A percentile compares a stretch with the other conserved stretches of the same genome.
Evolutionary conservation across 352 stramenopile genomes (phyloP).

Genomic region (Globisporangium polare): DNA sequence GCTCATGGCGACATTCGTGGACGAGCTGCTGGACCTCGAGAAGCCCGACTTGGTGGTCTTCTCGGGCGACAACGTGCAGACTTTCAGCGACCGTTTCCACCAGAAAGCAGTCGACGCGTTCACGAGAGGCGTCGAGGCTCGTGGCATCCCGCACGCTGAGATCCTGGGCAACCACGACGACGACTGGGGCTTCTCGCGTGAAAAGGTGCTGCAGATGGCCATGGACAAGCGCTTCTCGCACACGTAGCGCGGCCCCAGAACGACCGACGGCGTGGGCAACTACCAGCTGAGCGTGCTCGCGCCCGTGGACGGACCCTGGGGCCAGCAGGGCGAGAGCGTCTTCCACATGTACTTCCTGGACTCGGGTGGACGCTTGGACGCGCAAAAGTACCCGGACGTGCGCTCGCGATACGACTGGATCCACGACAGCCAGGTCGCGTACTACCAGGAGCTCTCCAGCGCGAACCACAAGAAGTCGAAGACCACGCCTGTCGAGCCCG

Average conservation of each 20-base stretch:
- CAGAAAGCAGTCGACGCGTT: conserved; percentile 40
- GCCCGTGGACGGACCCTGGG: conserved; percentile 35
- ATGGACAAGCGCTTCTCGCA: conserved; percentile 38
- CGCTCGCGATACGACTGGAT: conserved; percentile 39
- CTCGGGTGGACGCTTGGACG: conserved; percentile 31
- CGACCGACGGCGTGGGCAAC: conserved; percentile 58
- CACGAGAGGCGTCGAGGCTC: conserved; percentile 29
- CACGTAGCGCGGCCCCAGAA: conserved; percentile 35
- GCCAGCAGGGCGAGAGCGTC: conserved; percentile 23
- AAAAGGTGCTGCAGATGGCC: conserved; percentile 30
- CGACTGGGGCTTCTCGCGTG: conserved; percentile 33
- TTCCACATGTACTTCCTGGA: conserved; percentile 79
- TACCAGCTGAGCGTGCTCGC: conserved; percentile 52
- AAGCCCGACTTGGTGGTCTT: conserved; percentile 68
- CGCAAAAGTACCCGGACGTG: conserved; percentile 32
- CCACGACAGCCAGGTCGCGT: conserved; percentile 33
- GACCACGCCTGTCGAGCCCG: neutral
- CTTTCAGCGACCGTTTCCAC: conserved; percentile 16
- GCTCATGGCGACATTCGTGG: conserved; percentile 46
- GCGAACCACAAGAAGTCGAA: conserved; percentile 8
- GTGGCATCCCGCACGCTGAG: conserved; percentile 43
- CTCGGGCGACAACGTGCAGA: conserved; percentile 58
- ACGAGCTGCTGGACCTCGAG: conserved; percentile 52
- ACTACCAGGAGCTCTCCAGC: conserved; percentile 3
- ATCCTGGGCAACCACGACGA: conserved; percentile 76